Conservation (phyloP, 2,329 filamentous ascomycete species). For the Fonsecaea nubica region DNA sequence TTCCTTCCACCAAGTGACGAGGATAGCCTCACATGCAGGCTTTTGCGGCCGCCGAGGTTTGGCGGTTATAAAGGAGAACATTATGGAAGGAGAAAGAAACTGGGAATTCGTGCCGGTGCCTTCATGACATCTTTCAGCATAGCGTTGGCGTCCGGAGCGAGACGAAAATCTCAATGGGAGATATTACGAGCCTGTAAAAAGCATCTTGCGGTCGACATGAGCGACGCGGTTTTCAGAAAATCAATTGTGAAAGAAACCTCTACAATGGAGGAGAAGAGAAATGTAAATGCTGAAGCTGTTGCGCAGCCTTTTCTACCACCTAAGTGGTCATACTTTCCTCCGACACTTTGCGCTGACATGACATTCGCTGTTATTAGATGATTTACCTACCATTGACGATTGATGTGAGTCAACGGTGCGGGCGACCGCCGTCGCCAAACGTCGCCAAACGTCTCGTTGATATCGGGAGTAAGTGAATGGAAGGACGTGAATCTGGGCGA, state of each 20-base stretch:
- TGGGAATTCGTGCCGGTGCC: constrained; percentile 54
- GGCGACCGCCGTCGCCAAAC: too few relatives aligned
- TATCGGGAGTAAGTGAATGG: not conserved
- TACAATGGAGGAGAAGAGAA: not conserved
- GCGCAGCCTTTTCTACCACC: not conserved
- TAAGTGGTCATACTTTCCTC: not conserved
- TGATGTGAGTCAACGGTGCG: not conserved
- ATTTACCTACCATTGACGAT: not conserved
- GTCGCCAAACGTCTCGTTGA: not conserved
- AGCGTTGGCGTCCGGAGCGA: constrained; percentile 33
- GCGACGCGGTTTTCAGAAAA: not conserved
- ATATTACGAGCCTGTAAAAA: constrained; percentile 2
- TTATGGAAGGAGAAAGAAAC: constrained; percentile 52
- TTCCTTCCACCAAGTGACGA: constrained; percentile 48
- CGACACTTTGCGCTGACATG: not conserved
- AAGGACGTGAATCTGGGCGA: not conserved
- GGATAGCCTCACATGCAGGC: constrained; percentile 52
- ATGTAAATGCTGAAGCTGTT: not conserved
- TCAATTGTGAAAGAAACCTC: not conserved
- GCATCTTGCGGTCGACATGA: not conserved
- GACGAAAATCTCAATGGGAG: not conserved
- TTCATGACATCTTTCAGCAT: constrained; percentile 25
- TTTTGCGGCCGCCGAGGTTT: constrained; percentile 54
- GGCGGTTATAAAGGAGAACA: constrained; percentile 53
- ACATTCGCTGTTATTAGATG: not conserved